phyloP scores from a whole-genome alignment of 805 yeast species.

The Wickerhamomyces chaumierensis region DNA sequence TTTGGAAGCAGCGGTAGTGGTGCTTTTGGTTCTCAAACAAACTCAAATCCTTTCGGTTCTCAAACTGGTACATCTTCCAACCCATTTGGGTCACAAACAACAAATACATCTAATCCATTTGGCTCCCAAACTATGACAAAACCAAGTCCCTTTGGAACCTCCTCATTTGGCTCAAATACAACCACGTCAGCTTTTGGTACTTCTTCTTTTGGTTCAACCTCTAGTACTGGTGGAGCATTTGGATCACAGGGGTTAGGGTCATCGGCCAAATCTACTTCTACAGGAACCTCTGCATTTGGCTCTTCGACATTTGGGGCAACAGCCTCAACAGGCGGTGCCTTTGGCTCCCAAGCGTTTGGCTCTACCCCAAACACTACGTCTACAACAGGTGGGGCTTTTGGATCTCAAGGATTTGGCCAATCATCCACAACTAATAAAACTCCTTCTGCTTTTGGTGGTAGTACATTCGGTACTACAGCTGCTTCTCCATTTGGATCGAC shows the following conservation, averaged over 20 bases:
- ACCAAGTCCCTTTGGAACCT: background rate
- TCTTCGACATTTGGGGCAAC: slow-evolving; percentile 1
- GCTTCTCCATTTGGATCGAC: background rate
- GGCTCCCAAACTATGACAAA: too few species aligned
- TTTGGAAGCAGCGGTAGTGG: slow-evolving; percentile 2
- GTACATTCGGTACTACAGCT: background rate
- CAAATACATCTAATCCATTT: background rate
- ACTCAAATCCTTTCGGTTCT: background rate
- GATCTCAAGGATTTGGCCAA: slow-evolving; percentile 10
- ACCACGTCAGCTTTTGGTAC: background rate
- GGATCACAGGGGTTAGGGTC: slow-evolving; percentile 7
- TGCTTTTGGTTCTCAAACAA: slow-evolving; percentile 6
- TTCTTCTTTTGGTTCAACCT: slow-evolving; percentile 3
- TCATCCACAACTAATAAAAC: slow-evolving; percentile 1
- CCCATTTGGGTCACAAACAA: slow-evolving; percentile 4
- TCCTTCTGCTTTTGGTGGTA: background rate
- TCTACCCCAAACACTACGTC: too few species aligned
- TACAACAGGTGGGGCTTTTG: slow-evolving; percentile 7
- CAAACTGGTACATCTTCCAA: slow-evolving; percentile 2
- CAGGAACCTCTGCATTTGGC: slow-evolving; percentile 3
- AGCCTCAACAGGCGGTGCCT: slow-evolving; percentile 7
- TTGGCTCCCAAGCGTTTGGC: background rate
- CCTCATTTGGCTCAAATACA: slow-evolving; percentile 5
- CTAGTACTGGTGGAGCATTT: background rate
- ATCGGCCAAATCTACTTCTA: too few species aligned